phyloP scores from a whole-genome alignment of 306 rosid genomes.

The Castanea crenata region DNA sequence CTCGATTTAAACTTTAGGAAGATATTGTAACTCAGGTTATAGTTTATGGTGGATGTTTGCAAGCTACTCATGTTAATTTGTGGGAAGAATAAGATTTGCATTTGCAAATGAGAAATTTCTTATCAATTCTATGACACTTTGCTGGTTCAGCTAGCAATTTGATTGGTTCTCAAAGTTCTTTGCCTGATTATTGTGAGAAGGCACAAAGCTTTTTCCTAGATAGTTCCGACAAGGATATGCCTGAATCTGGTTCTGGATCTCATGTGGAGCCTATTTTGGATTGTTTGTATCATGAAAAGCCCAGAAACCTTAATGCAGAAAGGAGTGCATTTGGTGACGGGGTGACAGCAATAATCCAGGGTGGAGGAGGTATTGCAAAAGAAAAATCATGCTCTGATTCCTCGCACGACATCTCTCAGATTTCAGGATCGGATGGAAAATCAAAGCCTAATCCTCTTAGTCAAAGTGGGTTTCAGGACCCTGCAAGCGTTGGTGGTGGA shows the following conservation, averaged over 20 bases:
- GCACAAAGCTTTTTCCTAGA: conserved; percentile 11
- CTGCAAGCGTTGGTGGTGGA: conserved; percentile 79
- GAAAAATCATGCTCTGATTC: conserved; percentile 34
- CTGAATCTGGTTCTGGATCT: conserved; percentile 22
- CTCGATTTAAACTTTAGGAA: too few species aligned
- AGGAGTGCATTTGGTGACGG: conserved; percentile 27
- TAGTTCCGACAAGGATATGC: conserved; percentile 18
- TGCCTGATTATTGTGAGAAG: conserved; percentile 30
- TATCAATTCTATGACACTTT: neutral
- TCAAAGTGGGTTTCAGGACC: conserved; percentile 87
- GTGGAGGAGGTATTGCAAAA: conserved; percentile 36
- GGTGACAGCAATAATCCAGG: conserved; percentile 5
- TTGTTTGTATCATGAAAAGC: conserved; percentile 23
- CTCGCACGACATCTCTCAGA: conserved; percentile 66
- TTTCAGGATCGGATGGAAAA: conserved; percentile 73
- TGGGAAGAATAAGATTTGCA: conserved; percentile 13
- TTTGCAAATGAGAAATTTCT: conserved; percentile 2
- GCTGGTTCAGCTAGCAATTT: conserved; percentile 35
- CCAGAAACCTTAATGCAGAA: conserved; percentile 31
- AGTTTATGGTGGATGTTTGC: too few species aligned
- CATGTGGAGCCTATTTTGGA: conserved; percentile 30
- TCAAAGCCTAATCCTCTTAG: conserved; percentile 73
- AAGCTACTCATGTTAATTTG: neutral
- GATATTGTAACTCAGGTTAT: too few species aligned
- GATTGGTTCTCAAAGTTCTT: conserved; percentile 23